A percentile compares a stretch with the other conserved stretches of the same genome.
Conservation (phyloP, 768 basidiomycete genomes). For the Naganishia randhawae region DNA sequence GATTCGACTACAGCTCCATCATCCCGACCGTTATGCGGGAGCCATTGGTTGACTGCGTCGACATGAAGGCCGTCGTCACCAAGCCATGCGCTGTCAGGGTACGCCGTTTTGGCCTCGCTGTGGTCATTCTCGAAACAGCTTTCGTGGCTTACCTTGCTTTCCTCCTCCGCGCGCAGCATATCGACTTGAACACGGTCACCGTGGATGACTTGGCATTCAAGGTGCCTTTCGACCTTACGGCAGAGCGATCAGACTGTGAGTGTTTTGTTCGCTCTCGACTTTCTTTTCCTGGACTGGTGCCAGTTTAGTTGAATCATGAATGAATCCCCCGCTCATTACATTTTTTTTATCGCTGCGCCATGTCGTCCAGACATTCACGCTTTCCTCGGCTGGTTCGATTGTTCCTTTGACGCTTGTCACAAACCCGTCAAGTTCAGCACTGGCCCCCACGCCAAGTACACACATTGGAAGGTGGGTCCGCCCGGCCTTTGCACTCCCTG, state of each 20-base stretch:
- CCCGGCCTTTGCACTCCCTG: background rate
- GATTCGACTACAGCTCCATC: conserved; percentile 98
- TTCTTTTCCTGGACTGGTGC: too few species aligned
- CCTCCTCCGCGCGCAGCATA: conserved; percentile 57
- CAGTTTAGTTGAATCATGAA: too few species aligned
- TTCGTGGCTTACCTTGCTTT: background rate
- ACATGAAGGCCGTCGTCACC: conserved; percentile 88
- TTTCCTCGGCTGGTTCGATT: conserved; percentile 99
- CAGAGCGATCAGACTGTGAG: conserved; percentile 87
- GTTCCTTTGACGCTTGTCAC: conserved; percentile 90
- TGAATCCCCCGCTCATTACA: too few species aligned
- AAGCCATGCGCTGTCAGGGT: conserved; percentile 88
- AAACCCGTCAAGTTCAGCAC: conserved; percentile 94
- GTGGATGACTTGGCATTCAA: conserved; percentile 92
- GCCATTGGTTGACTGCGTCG: conserved; percentile 97
- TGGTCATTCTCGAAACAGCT: too few species aligned
- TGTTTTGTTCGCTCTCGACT: conserved; percentile 27
- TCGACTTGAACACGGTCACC: conserved; percentile 82
- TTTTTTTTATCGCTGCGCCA: too few species aligned
- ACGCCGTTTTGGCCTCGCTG: too few species aligned
- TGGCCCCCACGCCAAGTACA: conserved; percentile 83
- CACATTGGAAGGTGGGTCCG: conserved; percentile 57
- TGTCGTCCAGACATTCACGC: conserved; percentile 89
- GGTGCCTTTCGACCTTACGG: conserved; percentile 70
- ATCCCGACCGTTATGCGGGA: conserved; percentile 96